Evolutionary conservation across 225 moss, liverwort and hornwort genomes (phyloP).

Genomic region (Anthoceros angustus): DNA sequence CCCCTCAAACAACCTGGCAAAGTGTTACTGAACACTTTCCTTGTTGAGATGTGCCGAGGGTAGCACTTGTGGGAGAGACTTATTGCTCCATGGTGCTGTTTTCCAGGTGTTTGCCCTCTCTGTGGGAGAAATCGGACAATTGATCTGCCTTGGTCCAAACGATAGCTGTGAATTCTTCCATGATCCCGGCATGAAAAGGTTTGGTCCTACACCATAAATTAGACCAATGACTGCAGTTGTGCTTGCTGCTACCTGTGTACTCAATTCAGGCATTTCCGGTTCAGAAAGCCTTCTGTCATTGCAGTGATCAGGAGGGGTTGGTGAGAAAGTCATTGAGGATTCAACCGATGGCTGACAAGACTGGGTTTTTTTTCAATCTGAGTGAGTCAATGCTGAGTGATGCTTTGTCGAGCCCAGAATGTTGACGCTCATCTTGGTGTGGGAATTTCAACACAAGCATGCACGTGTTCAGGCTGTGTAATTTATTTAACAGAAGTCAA

Average conservation of each 20-base stretch:
- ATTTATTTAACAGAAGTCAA: background rate
- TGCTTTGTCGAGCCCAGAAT: too few relatives aligned
- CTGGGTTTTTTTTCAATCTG: slow-evolving; percentile 7
- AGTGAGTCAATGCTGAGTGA: background rate
- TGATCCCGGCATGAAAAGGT: slow-evolving; percentile 6
- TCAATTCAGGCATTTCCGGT: background rate
- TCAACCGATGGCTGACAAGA: background rate
- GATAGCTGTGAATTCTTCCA: slow-evolving; percentile 8
- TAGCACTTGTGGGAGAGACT: too few relatives aligned
- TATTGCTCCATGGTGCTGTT: background rate
- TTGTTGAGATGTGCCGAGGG: too few relatives aligned
- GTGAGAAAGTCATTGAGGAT: slow-evolving; percentile 4
- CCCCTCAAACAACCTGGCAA: background rate
- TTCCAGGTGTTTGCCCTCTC: slow-evolving; percentile 6
- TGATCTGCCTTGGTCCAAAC: background rate
- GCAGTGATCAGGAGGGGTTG: slow-evolving; percentile 4
- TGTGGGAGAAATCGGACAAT: background rate
- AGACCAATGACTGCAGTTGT: background rate
- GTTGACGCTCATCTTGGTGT: too few relatives aligned
- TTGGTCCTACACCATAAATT: background rate
- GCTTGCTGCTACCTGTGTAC: background rate
- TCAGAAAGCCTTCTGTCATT: background rate
- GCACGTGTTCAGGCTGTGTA: background rate
- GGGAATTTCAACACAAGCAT: background rate
- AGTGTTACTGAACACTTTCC: too few relatives aligned